A percentile compares a stretch with the other conserved stretches of the same genome.
These are phyloP conservation scores for Pythium plurisporium DNA, from an alignment of 352 stramenopile species.

Conservation along the genomic window DNA sequence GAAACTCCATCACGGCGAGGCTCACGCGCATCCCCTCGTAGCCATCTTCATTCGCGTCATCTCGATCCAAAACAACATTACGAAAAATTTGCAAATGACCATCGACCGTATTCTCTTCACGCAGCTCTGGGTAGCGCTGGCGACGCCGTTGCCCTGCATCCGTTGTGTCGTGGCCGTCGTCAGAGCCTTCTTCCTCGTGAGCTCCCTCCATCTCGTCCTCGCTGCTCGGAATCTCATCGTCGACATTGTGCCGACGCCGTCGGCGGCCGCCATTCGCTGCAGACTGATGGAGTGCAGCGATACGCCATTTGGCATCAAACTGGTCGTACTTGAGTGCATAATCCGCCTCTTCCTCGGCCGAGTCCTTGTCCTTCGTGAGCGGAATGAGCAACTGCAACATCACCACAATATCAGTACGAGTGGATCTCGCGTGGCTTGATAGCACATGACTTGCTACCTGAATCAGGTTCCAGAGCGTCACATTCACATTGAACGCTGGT, in stretches of 20 bases:
- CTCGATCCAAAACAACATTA: constrained; percentile 63
- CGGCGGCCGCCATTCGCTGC: constrained; percentile 12
- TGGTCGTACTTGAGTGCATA: constrained; percentile 47
- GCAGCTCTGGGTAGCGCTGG: constrained; percentile 44
- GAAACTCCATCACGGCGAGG: constrained; percentile 65
- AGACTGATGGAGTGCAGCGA: constrained; percentile 33
- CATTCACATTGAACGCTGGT: constrained; percentile 48
- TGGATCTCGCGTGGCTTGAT: background rate
- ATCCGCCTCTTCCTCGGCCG: constrained; percentile 43
- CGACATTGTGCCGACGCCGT: constrained; percentile 8
- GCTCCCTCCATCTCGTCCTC: constrained; percentile 15
- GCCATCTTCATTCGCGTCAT: constrained; percentile 64
- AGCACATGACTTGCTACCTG: constrained; percentile 42
- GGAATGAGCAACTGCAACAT: constrained; percentile 35
- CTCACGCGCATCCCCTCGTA: constrained; percentile 57
- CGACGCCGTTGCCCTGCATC: background rate
- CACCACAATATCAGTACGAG: background rate
- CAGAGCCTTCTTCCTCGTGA: background rate
- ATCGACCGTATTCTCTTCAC: constrained; percentile 44
- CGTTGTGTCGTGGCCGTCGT: constrained; percentile 1
- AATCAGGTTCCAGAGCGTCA: constrained; percentile 68
- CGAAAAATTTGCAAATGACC: constrained; percentile 44
- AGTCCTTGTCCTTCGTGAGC: constrained; percentile 10
- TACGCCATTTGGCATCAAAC: constrained; percentile 51
- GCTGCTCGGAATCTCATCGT: constrained; percentile 8